These are phyloP conservation scores for Hyparrhenia diplandra DNA, from an alignment of 176 grass and related monocot species.

Conservation along the genomic window DNA sequence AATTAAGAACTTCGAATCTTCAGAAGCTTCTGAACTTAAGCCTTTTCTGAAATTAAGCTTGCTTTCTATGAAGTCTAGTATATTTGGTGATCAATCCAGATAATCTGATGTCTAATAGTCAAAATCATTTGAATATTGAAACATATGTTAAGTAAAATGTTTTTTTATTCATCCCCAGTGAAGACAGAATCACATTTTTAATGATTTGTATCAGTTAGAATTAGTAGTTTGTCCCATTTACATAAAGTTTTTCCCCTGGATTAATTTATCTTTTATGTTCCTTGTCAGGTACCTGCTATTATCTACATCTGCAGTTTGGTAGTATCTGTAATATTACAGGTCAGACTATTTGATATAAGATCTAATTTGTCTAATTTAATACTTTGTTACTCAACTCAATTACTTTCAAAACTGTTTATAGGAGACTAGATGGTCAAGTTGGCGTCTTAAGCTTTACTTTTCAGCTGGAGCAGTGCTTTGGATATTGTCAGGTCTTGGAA, in stretches of 20 bases:
- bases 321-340: slow-evolving; percentile 85
- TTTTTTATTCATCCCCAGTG: not conserved
- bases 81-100: not conserved
- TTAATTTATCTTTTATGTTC: slow-evolving; percentile 16
- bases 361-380: slow-evolving; percentile 7
- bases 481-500: slow-evolving; percentile 89
- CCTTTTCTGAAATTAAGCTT: not conserved
- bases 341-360: slow-evolving; percentile 14
- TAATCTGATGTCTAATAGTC: not conserved
- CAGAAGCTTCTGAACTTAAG: not conserved
- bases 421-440: slow-evolving; percentile 95
- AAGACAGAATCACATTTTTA: not conserved
- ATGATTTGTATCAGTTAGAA: not conserved
- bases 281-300: slow-evolving; percentile 85
- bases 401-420: slow-evolving; percentile 30
- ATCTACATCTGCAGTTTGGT: slow-evolving; percentile 93
- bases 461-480: slow-evolving; percentile 82
- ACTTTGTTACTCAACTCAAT: slow-evolving; percentile 7
- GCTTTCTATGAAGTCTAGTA: slow-evolving; percentile 4
- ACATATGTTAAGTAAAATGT: not conserved
- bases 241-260: slow-evolving; percentile 13
- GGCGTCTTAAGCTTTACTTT: slow-evolving; percentile 76
- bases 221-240: not conserved
- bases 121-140: slow-evolving; percentile 25
- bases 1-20: slow-evolving; percentile 4